Conservation (phyloP, 2,329 filamentous ascomycete species). For the Metarhizium album region DNA sequence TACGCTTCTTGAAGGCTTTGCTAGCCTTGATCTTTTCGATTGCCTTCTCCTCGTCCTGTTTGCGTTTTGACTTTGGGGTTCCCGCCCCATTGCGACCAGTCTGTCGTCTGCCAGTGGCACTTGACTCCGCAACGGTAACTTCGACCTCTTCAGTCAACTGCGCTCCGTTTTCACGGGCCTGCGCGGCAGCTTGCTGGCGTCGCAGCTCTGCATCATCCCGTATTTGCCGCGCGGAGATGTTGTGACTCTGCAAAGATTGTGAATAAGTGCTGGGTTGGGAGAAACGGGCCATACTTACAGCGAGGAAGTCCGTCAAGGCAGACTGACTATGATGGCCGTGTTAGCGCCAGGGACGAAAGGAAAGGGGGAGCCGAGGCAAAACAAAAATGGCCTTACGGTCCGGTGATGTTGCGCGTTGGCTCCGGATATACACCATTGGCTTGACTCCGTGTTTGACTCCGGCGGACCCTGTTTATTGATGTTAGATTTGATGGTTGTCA, state of each 20-base stretch:
- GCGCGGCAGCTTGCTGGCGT: constrained; percentile 26
- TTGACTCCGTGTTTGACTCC: constrained; percentile 8
- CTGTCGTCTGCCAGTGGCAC: constrained; percentile 16
- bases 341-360: constrained; percentile 5
- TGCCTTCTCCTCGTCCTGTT: constrained; percentile 38
- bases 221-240: constrained; percentile 54
- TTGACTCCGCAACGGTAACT: constrained; percentile 11
- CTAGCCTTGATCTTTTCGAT: constrained; percentile 52
- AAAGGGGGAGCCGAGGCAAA: neutral
- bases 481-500: neutral
- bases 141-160: constrained; percentile 10
- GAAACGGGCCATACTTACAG: constrained; percentile 22
- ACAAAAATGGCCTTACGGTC: constrained; percentile 22
- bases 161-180: constrained; percentile 12
- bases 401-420: constrained; percentile 24
- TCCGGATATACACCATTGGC: constrained; percentile 11
- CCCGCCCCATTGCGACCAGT: constrained; percentile 14
- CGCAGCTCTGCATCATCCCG: constrained; percentile 37
- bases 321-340: constrained; percentile 28
- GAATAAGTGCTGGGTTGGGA: no score
- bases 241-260: constrained; percentile 33
- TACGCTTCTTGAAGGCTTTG: constrained; percentile 46
- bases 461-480: constrained; percentile 6
- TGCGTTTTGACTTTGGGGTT: constrained; percentile 24
- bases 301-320: constrained; percentile 42